Percentiles rank a stretch among this genome's conserved stretches.
Conservation (phyloP, 768 basidiomycete species). For the Lepiota venenata region DNA sequence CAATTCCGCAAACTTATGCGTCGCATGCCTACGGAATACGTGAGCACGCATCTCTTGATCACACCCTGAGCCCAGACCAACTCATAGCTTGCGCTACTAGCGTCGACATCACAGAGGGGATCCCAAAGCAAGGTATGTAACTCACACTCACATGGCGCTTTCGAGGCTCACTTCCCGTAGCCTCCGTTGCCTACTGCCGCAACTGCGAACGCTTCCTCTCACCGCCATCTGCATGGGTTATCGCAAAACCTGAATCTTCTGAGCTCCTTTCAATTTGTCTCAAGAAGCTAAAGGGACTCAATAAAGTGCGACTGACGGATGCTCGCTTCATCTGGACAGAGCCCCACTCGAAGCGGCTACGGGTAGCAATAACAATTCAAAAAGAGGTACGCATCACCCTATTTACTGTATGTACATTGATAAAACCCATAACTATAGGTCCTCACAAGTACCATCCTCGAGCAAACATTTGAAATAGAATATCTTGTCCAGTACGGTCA, state of each 20-base stretch:
- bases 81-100: slow-evolving; percentile 31
- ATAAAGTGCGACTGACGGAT: slow-evolving; percentile 94
- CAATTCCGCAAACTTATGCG: slow-evolving; percentile 91
- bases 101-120: slow-evolving; percentile 97
- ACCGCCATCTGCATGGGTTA: slow-evolving; percentile 84
- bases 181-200: slow-evolving; percentile 88
- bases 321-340: slow-evolving; percentile 99
- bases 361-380: slow-evolving; percentile 94
- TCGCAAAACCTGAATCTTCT: slow-evolving; percentile 85
- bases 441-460: slow-evolving; percentile 90
- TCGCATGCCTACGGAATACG: slow-evolving; percentile 86
- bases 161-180: slow-evolving; percentile 30
- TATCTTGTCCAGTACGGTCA: slow-evolving; percentile 94
- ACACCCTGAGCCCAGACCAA: background rate
- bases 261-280: slow-evolving; percentile 94
- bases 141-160: background rate
- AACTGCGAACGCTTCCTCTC: slow-evolving; percentile 96
- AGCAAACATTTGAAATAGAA: slow-evolving; percentile 97
- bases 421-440: slow-evolving; percentile 43
- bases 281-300: slow-evolving; percentile 91
- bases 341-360: slow-evolving; percentile 90
- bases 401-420: background rate
- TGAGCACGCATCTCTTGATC: slow-evolving; percentile 29
- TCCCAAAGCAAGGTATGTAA: slow-evolving; percentile 85
- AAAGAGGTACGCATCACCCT: slow-evolving; percentile 70